These are phyloP conservation scores for Xylaria venustula DNA, from an alignment of 495 filamentous ascomycete species.

Conservation along the genomic window DNA sequence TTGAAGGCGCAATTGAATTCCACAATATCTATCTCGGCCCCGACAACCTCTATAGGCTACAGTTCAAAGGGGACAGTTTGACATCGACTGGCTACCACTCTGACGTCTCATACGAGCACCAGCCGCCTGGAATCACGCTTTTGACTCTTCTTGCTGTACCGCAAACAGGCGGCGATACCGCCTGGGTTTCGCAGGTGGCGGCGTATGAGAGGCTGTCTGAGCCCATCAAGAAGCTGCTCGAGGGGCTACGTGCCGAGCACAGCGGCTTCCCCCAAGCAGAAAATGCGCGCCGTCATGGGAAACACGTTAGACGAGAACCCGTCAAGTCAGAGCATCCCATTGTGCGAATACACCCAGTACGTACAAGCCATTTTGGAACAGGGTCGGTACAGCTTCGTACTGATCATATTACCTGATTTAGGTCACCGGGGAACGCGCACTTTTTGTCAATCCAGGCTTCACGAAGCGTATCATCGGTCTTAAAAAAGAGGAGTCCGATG, in stretches of 20 bases:
- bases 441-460: slow-evolving; percentile 81
- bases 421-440: slow-evolving; percentile 74
- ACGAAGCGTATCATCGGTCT: slow-evolving; percentile 73
- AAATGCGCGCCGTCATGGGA: slow-evolving; percentile 58
- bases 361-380: background rate
- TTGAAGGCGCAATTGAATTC: slow-evolving; percentile 42
- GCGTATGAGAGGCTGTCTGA: slow-evolving; percentile 69
- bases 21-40: slow-evolving; percentile 51
- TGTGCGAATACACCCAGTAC: slow-evolving; percentile 63
- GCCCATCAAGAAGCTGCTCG: slow-evolving; percentile 68
- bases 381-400: background rate
- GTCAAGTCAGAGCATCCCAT: slow-evolving; percentile 68
- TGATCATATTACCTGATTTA: slow-evolving; percentile 8
- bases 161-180: slow-evolving; percentile 72
- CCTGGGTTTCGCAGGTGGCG: slow-evolving; percentile 71
- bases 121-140: slow-evolving; percentile 75
- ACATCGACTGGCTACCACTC: slow-evolving; percentile 42
- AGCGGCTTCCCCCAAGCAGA: slow-evolving; percentile 70
- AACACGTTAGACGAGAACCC: slow-evolving; percentile 65
- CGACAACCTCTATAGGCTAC: slow-evolving; percentile 41
- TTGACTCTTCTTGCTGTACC: slow-evolving; percentile 69
- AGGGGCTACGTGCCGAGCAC: slow-evolving; percentile 68
- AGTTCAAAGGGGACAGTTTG: slow-evolving; percentile 47
- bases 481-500: slow-evolving; percentile 67
- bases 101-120: slow-evolving; percentile 69